Evolutionary conservation across 495 filamentous ascomycete species (phyloP), one percentile per base, ranked within the genome.

Genomic region (Cercophora newfieldiana): DNA sequence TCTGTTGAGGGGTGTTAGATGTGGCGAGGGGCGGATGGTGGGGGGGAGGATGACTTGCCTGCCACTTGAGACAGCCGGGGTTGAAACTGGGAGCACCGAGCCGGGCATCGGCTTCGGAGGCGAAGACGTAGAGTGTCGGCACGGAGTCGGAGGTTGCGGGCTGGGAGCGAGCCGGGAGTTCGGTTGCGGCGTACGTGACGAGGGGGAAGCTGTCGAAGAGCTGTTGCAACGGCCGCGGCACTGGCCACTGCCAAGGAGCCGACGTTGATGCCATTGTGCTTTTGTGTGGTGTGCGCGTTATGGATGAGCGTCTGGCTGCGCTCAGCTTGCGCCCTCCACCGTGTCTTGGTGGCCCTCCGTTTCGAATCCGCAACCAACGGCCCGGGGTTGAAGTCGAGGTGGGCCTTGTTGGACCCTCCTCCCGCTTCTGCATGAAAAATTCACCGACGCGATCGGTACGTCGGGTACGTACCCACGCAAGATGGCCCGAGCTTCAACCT

Each of bases 21-120:
- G 1, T 3, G 0, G 47, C 21, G 16, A 24, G 12, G 44, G 56
- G 24, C 10, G 51, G 29, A 21, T 19, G 49, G 16, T 16, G 49
- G 33, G 22, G 50, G 29, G 49, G 50, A 55, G 57, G 51, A 33
- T 44, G 5, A 82, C 88, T 56, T 72, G 93, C 94, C 90, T 97
- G 95, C 93, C 93, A 97, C 79, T 94, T 97, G 67, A 99, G 82
- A 82, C 95, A 99, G 69, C 86, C 86, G 3, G 95, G 95, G 78
- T 98, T 97, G 80, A 91, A 97, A 57, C 91, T 94, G 22, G 93
- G 92, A 25, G 81, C 75, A 14, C 88, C 90, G 31, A 71, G 69
- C 26, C 75, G 72, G 22, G 89, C 92, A 66, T 88, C 90, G 26
- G 82, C 77, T 0, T 87, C 83, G 14, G 87, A 87, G 57, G 85